Evolutionary conservation across 2,329 filamentous ascomycete genomes (phyloP), one percentile per base, ranked within the genome.

Genomic region (Talaromyces sp.): DNA sequence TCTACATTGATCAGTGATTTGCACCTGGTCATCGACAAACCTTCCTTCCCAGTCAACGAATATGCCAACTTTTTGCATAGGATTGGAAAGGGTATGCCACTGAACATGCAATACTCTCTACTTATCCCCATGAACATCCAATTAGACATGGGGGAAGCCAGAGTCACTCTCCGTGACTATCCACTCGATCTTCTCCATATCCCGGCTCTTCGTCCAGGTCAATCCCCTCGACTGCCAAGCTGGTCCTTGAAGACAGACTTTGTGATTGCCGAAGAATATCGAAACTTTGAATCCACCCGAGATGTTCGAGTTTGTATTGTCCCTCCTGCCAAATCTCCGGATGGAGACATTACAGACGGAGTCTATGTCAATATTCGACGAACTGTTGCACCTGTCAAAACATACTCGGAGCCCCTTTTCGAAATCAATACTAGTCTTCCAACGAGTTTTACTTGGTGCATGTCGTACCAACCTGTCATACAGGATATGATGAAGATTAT

Each of bases 401-500:
- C 92, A 0, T 99, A 95, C 72, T 97, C 95, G 0, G 89, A 98
- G 70, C 93, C 97, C 74, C 86, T 84, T 35, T 83, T 99, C 68
- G 90, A 96, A 64, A 93, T 99, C 74, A 96, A 98, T 73, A 97
- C 93, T 2, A 89, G 88, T 58, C 86, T 93, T 61, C 91, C 96
- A 1, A 99, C 95, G 0, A 87, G 90, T 51, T 93, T 99, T 58
- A 97, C 93, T 0, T 99, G 95, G 96, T 93, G 93, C 8, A 93
- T 95, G 52, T 96, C 93, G 2, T 99, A 98, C 70, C 96, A 99
- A 70, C 95, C 96, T 29, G 93, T 93, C 1, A 93, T 99, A 55
- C 95, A 99, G 73, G 96, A 99, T 71, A 96, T 98, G 89, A 99
- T 99, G 95, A 97, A 98, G 84, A 93, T 93, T 27, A 90, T 99